These are phyloP conservation scores for Annulohypoxylon nitens DNA, from an alignment of 495 filamentous ascomycete species.

Conservation along the genomic window DNA sequence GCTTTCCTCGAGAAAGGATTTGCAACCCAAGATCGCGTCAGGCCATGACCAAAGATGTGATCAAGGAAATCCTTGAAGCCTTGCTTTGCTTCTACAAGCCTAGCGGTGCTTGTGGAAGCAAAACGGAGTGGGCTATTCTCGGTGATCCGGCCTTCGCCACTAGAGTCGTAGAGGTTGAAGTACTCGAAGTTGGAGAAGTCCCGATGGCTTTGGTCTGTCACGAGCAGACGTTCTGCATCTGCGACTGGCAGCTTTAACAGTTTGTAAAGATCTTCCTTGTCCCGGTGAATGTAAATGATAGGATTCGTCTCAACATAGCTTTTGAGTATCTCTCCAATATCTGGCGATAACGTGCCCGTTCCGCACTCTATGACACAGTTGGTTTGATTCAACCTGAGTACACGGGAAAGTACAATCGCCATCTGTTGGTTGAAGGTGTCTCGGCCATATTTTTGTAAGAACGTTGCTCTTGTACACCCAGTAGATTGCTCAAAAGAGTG, in stretches of 20 bases:
- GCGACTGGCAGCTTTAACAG: conserved; percentile 67
- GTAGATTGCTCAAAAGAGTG: conserved; percentile 76
- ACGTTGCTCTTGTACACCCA: conserved; percentile 71
- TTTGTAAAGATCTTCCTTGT: conserved; percentile 73
- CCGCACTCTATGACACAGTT: conserved; percentile 80
- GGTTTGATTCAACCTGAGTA: conserved; percentile 72
- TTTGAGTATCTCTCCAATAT: conserved; percentile 69
- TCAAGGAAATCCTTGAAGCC: conserved; percentile 80
- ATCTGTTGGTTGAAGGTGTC: conserved; percentile 72
- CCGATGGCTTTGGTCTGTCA: conserved; percentile 67
- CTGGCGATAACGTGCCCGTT: conserved; percentile 66
- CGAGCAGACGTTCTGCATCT: conserved; percentile 67
- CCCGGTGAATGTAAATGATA: conserved; percentile 79
- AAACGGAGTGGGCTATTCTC: conserved; percentile 62
- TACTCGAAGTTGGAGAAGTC: conserved; percentile 83
- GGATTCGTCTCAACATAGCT: conserved; percentile 74
- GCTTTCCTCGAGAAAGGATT: conserved; percentile 79
- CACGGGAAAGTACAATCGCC: conserved; percentile 71
- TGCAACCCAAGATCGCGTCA: conserved; percentile 70
- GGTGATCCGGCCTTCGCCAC: conserved; percentile 52
- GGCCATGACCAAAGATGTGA: conserved; percentile 70
- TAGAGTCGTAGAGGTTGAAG: conserved; percentile 74
- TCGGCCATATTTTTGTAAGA: conserved; percentile 70
- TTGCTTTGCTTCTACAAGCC: conserved; percentile 77
- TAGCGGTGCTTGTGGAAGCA: conserved; percentile 63